phyloP scores from a whole-genome alignment of 1,139 yeast genomes.

The Candida gigantensis region DNA sequence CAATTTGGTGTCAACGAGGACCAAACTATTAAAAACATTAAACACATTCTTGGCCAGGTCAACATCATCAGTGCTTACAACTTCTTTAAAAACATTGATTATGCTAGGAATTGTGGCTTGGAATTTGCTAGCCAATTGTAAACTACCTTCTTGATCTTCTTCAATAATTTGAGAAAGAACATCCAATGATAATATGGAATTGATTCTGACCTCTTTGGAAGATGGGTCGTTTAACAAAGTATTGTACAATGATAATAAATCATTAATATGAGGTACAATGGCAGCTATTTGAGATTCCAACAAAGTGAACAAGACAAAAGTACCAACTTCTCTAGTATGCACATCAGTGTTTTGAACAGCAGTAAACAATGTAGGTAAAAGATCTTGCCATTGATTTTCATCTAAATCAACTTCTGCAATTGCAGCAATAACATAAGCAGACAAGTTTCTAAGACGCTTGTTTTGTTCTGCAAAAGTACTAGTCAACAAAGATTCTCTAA shows the following conservation, averaged over 20 bases:
- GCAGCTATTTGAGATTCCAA: conserved; percentile 74
- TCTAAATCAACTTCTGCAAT: conserved; percentile 77
- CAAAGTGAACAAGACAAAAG: conserved; percentile 74
- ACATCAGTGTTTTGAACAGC: conserved; percentile 63
- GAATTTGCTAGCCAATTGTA: conserved; percentile 57
- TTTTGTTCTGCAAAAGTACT: conserved; percentile 59
- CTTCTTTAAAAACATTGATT: conserved; percentile 79
- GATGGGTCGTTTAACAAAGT: conserved; percentile 67
- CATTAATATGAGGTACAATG: conserved; percentile 61
- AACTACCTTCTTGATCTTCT: conserved; percentile 41
- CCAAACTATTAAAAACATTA: conserved; percentile 80
- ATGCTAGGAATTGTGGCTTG: conserved; percentile 72
- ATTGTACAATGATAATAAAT: conserved; percentile 69
- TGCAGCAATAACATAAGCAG: conserved; percentile 85
- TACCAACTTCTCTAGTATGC: conserved; percentile 78
- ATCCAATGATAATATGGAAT: conserved; percentile 82
- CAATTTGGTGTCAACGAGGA: conserved; percentile 73
- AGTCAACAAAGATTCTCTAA: conserved; percentile 68
- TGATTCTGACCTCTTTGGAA: conserved; percentile 73
- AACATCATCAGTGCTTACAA: conserved; percentile 67
- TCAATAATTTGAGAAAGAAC: conserved; percentile 69
- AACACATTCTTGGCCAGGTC: conserved; percentile 76
- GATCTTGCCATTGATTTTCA: conserved; percentile 70
- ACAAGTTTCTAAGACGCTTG: conserved; percentile 80
- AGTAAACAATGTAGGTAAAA: conserved; percentile 68